A percentile compares a stretch with the other conserved stretches of the same genome.
These are phyloP conservation scores for Phytophthora constricta DNA, from an alignment of 352 stramenopile species.

Conservation along the genomic window DNA sequence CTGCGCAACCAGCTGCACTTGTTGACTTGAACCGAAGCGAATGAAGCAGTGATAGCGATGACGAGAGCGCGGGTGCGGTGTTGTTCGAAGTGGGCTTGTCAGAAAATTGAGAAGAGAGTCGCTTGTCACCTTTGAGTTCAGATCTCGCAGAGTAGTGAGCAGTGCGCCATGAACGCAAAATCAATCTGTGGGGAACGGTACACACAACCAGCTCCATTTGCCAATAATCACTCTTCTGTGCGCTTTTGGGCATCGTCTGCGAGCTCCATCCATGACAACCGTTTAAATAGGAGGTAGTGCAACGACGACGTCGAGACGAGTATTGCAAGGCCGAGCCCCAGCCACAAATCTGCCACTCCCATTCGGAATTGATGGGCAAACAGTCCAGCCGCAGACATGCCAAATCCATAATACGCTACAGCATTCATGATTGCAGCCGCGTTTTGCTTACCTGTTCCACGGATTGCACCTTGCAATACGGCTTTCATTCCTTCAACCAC, in stretches of 20 bases:
- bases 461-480: slow-evolving; percentile 68
- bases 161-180: too few relatives aligned
- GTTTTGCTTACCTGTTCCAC: slow-evolving; percentile 60
- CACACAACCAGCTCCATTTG: too few relatives aligned
- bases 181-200: too few relatives aligned
- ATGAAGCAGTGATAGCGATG: too few relatives aligned
- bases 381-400: slow-evolving; percentile 57
- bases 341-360: slow-evolving; percentile 57
- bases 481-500: slow-evolving; percentile 55
- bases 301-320: slow-evolving; percentile 23
- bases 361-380: slow-evolving; percentile 52
- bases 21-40: too few relatives aligned
- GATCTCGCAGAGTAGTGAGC: too few relatives aligned
- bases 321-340: slow-evolving; percentile 52
- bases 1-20: too few relatives aligned
- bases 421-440: slow-evolving; percentile 57
- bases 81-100: too few relatives aligned
- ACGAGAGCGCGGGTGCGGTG: too few relatives aligned
- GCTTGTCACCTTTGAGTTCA: too few relatives aligned
- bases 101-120: too few relatives aligned
- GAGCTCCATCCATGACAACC: slow-evolving; percentile 35
- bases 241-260: slow-evolving; percentile 35
- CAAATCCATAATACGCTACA: slow-evolving; percentile 73
- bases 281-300: slow-evolving; percentile 40
- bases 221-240: slow-evolving; percentile 15